Evolutionary conservation across 805 yeast genomes (phyloP), one percentile per base, ranked within the genome.

Genomic region (Ogataea sp.): DNA sequence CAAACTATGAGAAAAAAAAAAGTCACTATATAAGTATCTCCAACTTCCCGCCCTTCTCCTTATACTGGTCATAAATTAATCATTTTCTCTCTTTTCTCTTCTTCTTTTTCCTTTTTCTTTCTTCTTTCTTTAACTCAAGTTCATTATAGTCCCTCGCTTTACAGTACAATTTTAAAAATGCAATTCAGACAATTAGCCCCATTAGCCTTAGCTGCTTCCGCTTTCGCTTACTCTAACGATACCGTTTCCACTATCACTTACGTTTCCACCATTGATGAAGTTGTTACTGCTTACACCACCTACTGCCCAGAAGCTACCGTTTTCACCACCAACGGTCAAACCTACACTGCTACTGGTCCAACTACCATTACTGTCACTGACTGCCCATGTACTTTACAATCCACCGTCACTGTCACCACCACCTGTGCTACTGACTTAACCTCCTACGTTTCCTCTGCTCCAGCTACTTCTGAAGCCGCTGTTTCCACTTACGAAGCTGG

Each of bases 341-440:
- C 90, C 58, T 73, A 76, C 76, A 76, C 83, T 49, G 87, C 81
- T 58, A 77, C 89, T 45, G 80, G 62, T 54, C 78, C 90, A 45
- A 82, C 90, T 61, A 84, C 94, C 51, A 64, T 85, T 55, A 84
- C 93, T 62, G 73, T 84, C 75, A 82, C 94, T 55, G 81, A 85
- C 72, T 79, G 84, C 65, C 89, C 89, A 60, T 85, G 95, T 72
- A 83, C 90, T 58, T 55, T 78, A 56, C 20, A 20, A 17, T 36
- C 38, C 34, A 51, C 52, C 38, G 36, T 44, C 44, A 51, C 61
- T 36, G 40, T 53, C 42, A 46, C 56, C 45, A 45, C 52, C 34
- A 44, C 47, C 24, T 39, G 49, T 43, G 41, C 49, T 30, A 42
- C 28, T 21, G 28, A 54, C 34, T 20, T 47, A 11, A 7, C 44